Base-by-base conservation (phyloP, 2,329 filamentous ascomycete genomes). In the Aspergillus sp. region DNA sequence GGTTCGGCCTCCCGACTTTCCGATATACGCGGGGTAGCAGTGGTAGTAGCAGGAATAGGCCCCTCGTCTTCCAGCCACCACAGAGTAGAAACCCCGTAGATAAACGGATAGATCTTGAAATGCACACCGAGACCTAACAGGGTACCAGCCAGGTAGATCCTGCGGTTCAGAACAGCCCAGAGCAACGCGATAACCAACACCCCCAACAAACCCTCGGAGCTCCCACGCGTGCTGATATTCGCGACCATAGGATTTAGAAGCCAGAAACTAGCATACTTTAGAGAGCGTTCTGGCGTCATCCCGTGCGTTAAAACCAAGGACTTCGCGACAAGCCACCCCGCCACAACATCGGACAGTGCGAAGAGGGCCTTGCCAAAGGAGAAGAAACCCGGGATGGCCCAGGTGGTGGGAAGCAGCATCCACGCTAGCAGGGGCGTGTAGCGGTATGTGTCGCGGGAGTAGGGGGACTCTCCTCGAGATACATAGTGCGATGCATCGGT, bases 81-180 rank as follows among this genome's bases (percentile, higher is more conserved):
- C 12, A 80, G 52, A 41, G 78, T 73, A 11, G 75, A 77, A 3
- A 88, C 85, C 2, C 90, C 93, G 74, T 99, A 99, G 59, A 99
- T 91, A 74, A 98, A 96, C 0, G 95, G 95, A 69, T 99, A 99
- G 60, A 99, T 98, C 81, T 99, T 99, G 78, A 99, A 96, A 76
- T 99, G 95, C 25, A 98, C 93, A 1, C 86, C 86, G 27, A 96
- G 76, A 0, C 95, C 95, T 3, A 99, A 80, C 31, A 98, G 73
- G 3, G 87, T 63, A 0, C 90, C 93, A 0, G 92, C 89, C 8
- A 96, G 71, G 1, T 76, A 68, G 17, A 89, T 77, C n/a, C 80
- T 79, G 51, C 81, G 81, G 52, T 83, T 79, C 62, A 92, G 77
- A 1, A 90, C 88, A 0, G 93, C 90, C 90, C 91, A 98, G 11